phyloP scores from a whole-genome alignment of 2,329 filamentous ascomycete species.

The Cordyceps cicadae region DNA sequence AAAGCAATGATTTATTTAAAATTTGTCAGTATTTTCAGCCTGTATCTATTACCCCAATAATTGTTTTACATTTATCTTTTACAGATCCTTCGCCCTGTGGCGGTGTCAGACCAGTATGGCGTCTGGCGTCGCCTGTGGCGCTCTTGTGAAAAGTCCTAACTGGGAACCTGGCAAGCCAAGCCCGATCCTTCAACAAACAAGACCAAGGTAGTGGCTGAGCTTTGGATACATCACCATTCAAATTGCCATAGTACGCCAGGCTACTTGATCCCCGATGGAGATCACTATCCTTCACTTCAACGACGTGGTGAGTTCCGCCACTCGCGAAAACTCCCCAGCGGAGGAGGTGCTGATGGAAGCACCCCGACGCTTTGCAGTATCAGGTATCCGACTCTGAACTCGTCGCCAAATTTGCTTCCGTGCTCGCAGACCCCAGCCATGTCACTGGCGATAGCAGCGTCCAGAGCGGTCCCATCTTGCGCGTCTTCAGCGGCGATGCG shows the following conservation, averaged over 20 bases:
- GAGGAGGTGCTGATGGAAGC: background rate
- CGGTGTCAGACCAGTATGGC: too few relatives aligned
- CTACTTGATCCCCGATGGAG: background rate
- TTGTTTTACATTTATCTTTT: too few relatives aligned
- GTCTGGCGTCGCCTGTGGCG: too few relatives aligned
- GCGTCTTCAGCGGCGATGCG: constrained; percentile 14
- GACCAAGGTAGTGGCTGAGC: background rate
- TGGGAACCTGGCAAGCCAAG: too few relatives aligned
- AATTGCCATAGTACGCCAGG: too few relatives aligned
- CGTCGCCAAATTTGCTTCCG: constrained; percentile 11
- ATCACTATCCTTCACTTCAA: constrained; percentile 13
- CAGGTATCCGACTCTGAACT: constrained; percentile 10
- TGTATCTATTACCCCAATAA: too few relatives aligned
- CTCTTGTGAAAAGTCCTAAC: too few relatives aligned
- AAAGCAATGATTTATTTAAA: too few relatives aligned
- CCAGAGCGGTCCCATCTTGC: background rate
- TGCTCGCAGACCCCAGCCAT: background rate
- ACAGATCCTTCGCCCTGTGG: too few relatives aligned
- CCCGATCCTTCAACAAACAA: background rate
- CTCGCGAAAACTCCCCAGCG: background rate
- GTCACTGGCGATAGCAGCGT: background rate
- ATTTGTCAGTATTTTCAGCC: too few relatives aligned
- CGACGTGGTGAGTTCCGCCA: constrained; percentile 8
- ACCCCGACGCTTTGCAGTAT: constrained; percentile 1
- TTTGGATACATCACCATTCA: too few relatives aligned